Evolutionary conservation across 1,139 yeast species (phyloP).

Genomic region (Suhomyces panamericanus): DNA sequence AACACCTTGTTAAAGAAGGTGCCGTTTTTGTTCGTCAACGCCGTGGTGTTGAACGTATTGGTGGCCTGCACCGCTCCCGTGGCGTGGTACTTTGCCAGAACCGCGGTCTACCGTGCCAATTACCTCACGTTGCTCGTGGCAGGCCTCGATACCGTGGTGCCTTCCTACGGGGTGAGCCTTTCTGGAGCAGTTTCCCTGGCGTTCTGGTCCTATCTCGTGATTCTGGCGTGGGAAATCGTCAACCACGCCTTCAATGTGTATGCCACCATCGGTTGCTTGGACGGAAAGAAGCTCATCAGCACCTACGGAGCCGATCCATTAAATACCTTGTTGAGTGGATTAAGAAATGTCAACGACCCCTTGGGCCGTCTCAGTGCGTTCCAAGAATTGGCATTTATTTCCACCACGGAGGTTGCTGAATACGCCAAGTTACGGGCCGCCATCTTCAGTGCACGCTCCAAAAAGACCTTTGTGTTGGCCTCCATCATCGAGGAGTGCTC

Average conservation of each 20-base stretch:
- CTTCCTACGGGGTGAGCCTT: conserved; percentile 39
- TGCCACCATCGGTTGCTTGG: conserved; percentile 79
- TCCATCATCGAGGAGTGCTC: conserved; percentile 61
- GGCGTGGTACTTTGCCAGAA: conserved; percentile 45
- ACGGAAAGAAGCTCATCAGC: conserved; percentile 70
- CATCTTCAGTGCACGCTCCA: conserved; percentile 53
- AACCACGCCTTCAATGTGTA: conserved; percentile 71
- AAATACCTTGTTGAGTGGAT: conserved; percentile 72
- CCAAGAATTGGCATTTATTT: conserved; percentile 67
- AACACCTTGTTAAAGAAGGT: conserved; percentile 32
- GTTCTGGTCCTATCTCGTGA: conserved; percentile 39
- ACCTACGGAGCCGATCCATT: conserved; percentile 70
- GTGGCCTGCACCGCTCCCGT: conserved; percentile 43
- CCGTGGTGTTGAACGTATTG: conserved; percentile 37
- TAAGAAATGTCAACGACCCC: conserved; percentile 44
- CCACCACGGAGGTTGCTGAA: conserved; percentile 50
- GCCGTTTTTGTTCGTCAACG: conserved; percentile 37
- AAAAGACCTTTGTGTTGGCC: conserved; percentile 54
- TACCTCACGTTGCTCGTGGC: conserved; percentile 27
- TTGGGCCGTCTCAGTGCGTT: conserved; percentile 68
- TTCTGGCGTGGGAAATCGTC: conserved; percentile 58
- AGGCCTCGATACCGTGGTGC: conserved; percentile 38
- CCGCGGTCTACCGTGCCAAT: conserved; percentile 43
- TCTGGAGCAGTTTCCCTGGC: conserved; percentile 27
- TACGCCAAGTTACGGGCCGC: conserved; percentile 48